Evolutionary conservation across 1,139 yeast species (phyloP), one percentile per base, ranked within the genome.

Genomic region (Magnusiomyces paraingens): DNA sequence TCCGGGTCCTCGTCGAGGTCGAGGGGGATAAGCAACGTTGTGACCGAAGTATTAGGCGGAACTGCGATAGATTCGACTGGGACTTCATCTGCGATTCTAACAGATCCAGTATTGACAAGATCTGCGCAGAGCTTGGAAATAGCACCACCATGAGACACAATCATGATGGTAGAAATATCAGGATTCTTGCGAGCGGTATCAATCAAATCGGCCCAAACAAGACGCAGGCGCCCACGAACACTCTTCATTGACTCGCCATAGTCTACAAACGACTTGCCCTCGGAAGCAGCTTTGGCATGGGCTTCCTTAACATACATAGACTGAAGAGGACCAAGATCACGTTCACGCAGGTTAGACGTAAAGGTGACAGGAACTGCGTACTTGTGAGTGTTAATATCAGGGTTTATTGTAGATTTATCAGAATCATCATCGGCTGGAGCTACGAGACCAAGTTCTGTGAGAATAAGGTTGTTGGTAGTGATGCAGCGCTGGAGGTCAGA

Each of bases 141-240:
- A 1, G 88, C 88, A 5, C 96, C 96, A 18, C 97, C 97, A 65
- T 90, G 97, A 12, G 93, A 82, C 55, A 93, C 83, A 26, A 89
- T 58, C 29, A 83, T 73, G 1, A 86, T 76, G 57, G 84, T 85
- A 48, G 42, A 38, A 36, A 41, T 22, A n/a, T 44, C 18, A 8
- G 44, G 44, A 36, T 44, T 44, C 18, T 38, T 14, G 3, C 17
- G 20, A 10, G 80, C 72, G 15, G 70, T 69, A 6, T 70, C 70
- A 2, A 82, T 64, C 0, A 83, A 66, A 2, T 58, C 55, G 20
- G 74, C 70, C 75, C 86, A 77, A 48, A 79, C 82, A 1, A 63
- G 55, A 11, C 71, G 71, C 8, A 89, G 72, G 47, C 96, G 73
- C 0, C 58, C 65, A 22, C 76, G 63, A 54, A 89, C 76, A 18